These are phyloP conservation scores for Prosopis cineraria DNA, from an alignment of 306 rosid species.

Conservation along the genomic window DNA sequence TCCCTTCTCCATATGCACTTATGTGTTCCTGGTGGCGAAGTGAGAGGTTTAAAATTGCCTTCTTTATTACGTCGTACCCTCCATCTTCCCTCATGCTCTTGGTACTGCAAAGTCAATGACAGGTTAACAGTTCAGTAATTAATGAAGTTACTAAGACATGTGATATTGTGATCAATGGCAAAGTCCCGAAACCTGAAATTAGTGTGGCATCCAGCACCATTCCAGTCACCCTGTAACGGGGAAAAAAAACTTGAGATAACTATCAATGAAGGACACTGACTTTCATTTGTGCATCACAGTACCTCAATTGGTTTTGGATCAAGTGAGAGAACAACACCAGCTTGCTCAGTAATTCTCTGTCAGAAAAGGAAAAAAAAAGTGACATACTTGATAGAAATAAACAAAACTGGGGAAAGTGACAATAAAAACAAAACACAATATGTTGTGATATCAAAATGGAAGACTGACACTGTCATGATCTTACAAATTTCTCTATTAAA, in stretches of 20 bases:
- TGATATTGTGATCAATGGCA: conserved; percentile 18
- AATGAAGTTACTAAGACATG: conserved; percentile 8
- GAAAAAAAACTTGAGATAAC: conserved; percentile 21
- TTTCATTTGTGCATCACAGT: conserved; percentile 13
- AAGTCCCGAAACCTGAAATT: conserved; percentile 72
- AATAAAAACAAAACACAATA: conserved; percentile 8
- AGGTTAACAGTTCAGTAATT: conserved; percentile 16
- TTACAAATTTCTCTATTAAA: conserved; percentile 25
- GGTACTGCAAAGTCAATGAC: conserved; percentile 60
- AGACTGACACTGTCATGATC: not conserved
- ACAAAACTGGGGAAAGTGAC: conserved; percentile 8
- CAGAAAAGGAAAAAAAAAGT: conserved; percentile 25
- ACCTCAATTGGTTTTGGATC: conserved; percentile 99
- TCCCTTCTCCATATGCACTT: conserved; percentile 97
- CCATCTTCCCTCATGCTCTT: conserved; percentile 99
- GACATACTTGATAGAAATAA: conserved; percentile 24
- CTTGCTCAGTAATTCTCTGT: conserved; percentile 99
- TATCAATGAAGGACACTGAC: conserved; percentile 1
- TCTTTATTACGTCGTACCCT: conserved; percentile 87
- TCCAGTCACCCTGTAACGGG: conserved; percentile 91
- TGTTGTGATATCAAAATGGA: not conserved
- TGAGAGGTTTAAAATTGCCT: conserved; percentile 91
- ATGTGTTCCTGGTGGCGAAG: conserved; percentile 91
- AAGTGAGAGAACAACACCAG: conserved; percentile 92
- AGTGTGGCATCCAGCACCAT: conserved; percentile 99